Evolutionary conservation across 202 grass and related monocot species (phyloP).

Genomic region (Dendrocalamus latiflorus): DNA sequence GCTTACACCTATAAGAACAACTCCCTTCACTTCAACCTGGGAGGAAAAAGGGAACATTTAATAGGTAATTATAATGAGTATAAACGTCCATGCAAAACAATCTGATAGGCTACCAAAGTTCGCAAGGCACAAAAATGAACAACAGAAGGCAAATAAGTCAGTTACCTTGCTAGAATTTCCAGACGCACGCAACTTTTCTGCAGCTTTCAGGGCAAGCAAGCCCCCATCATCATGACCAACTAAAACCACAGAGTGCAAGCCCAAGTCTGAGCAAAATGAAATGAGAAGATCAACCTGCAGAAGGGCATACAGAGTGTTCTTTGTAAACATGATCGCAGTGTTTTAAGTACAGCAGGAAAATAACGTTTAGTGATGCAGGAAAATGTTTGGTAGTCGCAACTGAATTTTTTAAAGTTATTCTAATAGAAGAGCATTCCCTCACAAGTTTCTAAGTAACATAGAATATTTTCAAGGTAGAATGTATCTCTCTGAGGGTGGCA

Average conservation of each 20-base stretch:
- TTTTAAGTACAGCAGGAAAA: not conserved
- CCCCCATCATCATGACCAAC: constrained; percentile 98
- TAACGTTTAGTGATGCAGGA: not conserved
- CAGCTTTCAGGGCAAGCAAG: constrained; percentile 76
- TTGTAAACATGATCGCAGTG: constrained; percentile 3
- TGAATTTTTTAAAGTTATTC: not conserved
- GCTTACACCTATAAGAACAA: constrained; percentile 83
- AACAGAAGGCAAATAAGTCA: not conserved
- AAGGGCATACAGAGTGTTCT: constrained; percentile 24
- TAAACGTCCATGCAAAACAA: constrained; percentile 3
- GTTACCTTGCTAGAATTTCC: constrained; percentile 49
- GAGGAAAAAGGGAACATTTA: not conserved
- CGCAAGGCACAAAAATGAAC: not conserved
- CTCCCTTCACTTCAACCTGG: constrained; percentile 87
- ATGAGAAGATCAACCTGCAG: constrained; percentile 94
- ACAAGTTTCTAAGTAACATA: not conserved
- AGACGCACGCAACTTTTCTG: constrained; percentile 56
- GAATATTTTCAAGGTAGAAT: constrained; percentile 2
- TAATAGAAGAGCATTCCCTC: not conserved
- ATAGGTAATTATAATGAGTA: constrained; percentile 3
- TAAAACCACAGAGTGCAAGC: constrained; percentile 74
- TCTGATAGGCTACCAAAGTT: not conserved
- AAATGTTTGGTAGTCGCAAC: not conserved
- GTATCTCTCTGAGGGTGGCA: not conserved
- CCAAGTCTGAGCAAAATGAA: constrained; percentile 76